Conservation (phyloP, 495 filamentous ascomycete genomes). For the Penicillium herquei region DNA sequence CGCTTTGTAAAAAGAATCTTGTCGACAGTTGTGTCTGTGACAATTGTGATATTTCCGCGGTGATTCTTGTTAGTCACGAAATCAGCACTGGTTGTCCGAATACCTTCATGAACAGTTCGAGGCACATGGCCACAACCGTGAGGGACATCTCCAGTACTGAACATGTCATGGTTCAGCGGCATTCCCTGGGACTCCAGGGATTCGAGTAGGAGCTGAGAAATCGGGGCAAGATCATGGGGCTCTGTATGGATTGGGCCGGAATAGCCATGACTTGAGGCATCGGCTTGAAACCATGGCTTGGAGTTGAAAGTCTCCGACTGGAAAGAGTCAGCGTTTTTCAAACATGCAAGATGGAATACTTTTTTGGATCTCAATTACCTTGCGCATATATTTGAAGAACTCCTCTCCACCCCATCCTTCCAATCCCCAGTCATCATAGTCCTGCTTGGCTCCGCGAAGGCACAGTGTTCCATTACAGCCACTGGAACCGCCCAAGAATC, state of each 20-base stretch:
- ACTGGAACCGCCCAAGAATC: slow-evolving; percentile 57
- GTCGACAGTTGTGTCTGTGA: slow-evolving; percentile 39
- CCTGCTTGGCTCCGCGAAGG: slow-evolving; percentile 57
- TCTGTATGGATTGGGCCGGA: slow-evolving; percentile 46
- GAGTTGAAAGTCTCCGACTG: slow-evolving; percentile 50
- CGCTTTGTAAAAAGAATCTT: slow-evolving; percentile 26
- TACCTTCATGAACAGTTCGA: slow-evolving; percentile 48
- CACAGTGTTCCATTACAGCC: slow-evolving; percentile 63
- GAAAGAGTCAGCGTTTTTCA: too few species aligned
- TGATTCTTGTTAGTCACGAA: slow-evolving; percentile 42
- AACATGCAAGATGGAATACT: too few species aligned
- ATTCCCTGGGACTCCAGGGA: slow-evolving; percentile 47
- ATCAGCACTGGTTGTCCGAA: slow-evolving; percentile 48
- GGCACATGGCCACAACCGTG: slow-evolving; percentile 53
- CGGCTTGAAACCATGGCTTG: slow-evolving; percentile 42
- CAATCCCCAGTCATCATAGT: slow-evolving; percentile 61
- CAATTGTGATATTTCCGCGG: slow-evolving; percentile 36
- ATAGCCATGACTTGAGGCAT: slow-evolving; percentile 39
- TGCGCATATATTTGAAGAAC: slow-evolving; percentile 52
- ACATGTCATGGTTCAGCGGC: slow-evolving; percentile 49
- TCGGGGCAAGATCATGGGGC: slow-evolving; percentile 50
- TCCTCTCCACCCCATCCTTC: slow-evolving; percentile 55
- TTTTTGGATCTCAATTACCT: slow-evolving; percentile 25
- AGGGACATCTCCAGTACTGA: slow-evolving; percentile 43
- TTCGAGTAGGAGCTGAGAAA: slow-evolving; percentile 44